Base-by-base conservation (phyloP, 2,329 filamentous ascomycete species). In the Berkeleyomyces rouxiae region DNA sequence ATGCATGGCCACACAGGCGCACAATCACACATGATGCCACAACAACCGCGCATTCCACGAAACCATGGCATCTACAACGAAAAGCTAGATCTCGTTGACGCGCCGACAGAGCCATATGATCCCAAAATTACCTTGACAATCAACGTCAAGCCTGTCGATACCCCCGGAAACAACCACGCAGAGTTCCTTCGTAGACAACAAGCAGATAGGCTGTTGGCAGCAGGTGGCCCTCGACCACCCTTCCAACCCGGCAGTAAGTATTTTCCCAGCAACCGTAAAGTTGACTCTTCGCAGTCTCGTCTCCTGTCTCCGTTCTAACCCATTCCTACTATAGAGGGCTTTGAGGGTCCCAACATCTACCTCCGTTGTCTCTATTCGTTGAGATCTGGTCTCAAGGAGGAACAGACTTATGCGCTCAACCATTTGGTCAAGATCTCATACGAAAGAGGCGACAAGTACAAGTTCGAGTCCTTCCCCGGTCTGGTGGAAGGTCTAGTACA, bases 351-450 rank as follows among this genome's bases (percentile, higher is more conserved):
- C 1, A 93, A 95, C 70, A 96, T 96, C 67, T 97, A 96, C 70
- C 86, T 92, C 58, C 85, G 91, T 51, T 95, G 90, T 66, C 80
- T 95, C 44, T 85, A 91, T 67, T 86, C 91, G 3, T 76, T 99
- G 36, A 87, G 88, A 66, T 96, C 90, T 11, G 83, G 83, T 2
- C 82, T 95, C 36, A 81, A 81, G 3, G 81, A 85, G 10, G 92
- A 99, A 71, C 87, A 96, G 69, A 85, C 89, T n/a, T 97, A 95
- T 73, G 92, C 90, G 0, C 77, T 97, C 9, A 90, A 95, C 68
- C 92, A 97, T 69, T 76, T 97, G 3, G 90, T 97, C 65, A 95
- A 96, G 71, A 96, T 97, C 37, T 96, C 91, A 0, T 93, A 86
- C 70, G 91, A 97, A 72, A 83, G 91, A 51, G 92, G 92, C 55